Evolutionary conservation across 306 rosid genomes (phyloP).

Genomic region (Quercus variabilis): DNA sequence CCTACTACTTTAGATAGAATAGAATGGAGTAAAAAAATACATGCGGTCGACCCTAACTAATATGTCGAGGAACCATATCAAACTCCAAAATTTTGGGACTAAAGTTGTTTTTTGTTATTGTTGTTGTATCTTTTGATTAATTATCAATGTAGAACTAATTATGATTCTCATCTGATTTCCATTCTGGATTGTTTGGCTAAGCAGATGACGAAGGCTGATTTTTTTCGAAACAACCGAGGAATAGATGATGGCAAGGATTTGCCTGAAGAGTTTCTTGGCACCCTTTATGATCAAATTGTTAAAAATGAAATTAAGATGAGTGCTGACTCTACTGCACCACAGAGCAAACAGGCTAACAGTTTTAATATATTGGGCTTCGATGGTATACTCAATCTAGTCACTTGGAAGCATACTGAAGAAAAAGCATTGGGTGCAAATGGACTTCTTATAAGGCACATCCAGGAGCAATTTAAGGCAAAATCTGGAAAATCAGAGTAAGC

Average conservation of each 20-base stretch:
- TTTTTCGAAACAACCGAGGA: constrained; percentile 93
- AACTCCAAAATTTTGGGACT: too few relatives aligned
- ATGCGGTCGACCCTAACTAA: too few relatives aligned
- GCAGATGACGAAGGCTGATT: constrained; percentile 97
- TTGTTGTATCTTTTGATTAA: background rate
- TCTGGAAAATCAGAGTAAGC: constrained; percentile 98
- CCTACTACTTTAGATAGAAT: too few relatives aligned
- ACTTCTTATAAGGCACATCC: constrained; percentile 87
- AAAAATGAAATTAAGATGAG: constrained; percentile 95
- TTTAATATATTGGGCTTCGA: constrained; percentile 93
- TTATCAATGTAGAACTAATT: constrained; percentile 21
- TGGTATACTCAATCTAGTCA: constrained; percentile 93
- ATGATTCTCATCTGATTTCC: constrained; percentile 27
- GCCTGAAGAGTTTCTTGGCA: constrained; percentile 90
- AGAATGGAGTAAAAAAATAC: too few relatives aligned
- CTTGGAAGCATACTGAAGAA: constrained; percentile 94
- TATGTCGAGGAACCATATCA: too few relatives aligned
- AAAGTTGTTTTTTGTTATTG: too few relatives aligned
- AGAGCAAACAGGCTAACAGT: constrained; percentile 91
- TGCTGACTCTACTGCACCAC: constrained; percentile 84
- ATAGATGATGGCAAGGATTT: constrained; percentile 98
- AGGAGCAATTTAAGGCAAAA: constrained; percentile 91
- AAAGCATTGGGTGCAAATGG: constrained; percentile 96
- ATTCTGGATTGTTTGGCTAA: constrained; percentile 34
- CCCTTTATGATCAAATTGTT: constrained; percentile 83